These are phyloP conservation scores for Myxozyma melibiosi DNA, from an alignment of 805 yeast species.

Conservation along the genomic window DNA sequence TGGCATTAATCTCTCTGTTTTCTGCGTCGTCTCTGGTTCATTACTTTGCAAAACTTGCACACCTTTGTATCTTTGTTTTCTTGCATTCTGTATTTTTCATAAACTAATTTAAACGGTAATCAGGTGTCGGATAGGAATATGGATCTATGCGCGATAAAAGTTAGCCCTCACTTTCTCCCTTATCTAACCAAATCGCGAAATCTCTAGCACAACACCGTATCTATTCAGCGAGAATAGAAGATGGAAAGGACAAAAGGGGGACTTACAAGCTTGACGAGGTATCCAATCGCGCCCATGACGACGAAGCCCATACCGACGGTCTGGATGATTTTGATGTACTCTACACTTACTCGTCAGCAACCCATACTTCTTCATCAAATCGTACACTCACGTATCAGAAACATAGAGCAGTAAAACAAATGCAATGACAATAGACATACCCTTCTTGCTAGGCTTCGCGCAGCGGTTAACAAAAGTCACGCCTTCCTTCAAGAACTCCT, in stretches of 20 bases:
- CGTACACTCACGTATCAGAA: background rate
- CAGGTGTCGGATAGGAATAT: constrained; percentile 35
- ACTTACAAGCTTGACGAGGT: constrained; percentile 76
- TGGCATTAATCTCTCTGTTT: too few relatives aligned
- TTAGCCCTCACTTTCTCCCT: background rate
- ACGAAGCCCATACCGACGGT: constrained; percentile 97
- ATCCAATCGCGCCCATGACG: constrained; percentile 98
- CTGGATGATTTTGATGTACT: constrained; percentile 82
- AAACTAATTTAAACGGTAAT: constrained; percentile 30
- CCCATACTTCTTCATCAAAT: background rate
- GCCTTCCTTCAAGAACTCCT: constrained; percentile 90
- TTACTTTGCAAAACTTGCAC: background rate
- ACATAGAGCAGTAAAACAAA: background rate
- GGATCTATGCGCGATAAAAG: constrained; percentile 25
- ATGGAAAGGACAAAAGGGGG: background rate
- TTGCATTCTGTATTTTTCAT: background rate
- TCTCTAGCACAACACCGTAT: background rate
- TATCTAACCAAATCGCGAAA: background rate
- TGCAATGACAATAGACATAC: constrained; percentile 41
- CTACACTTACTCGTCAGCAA: too few relatives aligned
- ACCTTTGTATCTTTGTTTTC: background rate
- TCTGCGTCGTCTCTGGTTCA: too few relatives aligned
- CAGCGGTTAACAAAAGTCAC: constrained; percentile 85
- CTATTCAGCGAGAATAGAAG: background rate
- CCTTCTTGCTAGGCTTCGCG: constrained; percentile 86